Evolutionary conservation across 1,284 basidiomycete genomes (phyloP).

Genomic region (Tilletiopsis washingtonensis): DNA sequence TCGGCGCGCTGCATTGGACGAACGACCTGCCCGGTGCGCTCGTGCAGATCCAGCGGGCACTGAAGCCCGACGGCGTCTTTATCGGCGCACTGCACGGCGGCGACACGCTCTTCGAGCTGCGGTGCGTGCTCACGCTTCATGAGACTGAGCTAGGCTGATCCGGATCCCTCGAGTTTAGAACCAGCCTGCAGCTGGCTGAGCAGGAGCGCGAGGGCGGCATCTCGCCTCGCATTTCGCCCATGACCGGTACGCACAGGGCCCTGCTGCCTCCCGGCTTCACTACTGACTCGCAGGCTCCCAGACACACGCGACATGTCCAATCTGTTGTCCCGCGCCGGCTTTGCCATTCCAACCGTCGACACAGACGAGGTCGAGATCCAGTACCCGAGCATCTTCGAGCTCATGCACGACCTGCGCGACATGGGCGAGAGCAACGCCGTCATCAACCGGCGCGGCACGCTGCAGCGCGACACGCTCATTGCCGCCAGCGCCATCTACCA

Average conservation of each 20-base stretch:
- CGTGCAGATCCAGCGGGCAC: conserved; percentile 74
- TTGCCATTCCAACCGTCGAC: conserved; percentile 88
- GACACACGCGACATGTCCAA: conserved; percentile 65
- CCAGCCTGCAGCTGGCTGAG: conserved; percentile 87
- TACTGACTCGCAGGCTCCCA: no score
- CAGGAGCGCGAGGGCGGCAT: conserved; percentile 90
- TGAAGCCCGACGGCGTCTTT: conserved; percentile 89
- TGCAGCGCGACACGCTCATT: conserved; percentile 78
- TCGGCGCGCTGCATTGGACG: conserved; percentile 89
- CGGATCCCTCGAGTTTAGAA: no score
- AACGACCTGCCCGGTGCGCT: conserved; percentile 93
- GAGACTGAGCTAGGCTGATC: no score
- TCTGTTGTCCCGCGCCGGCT: conserved; percentile 75
- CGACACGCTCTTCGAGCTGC: conserved; percentile 89
- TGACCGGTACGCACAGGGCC: no score
- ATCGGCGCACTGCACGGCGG: conserved; percentile 90
- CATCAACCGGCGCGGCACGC: conserved; percentile 56
- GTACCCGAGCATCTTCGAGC: conserved; percentile 94
- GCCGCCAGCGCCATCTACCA: conserved; percentile 89
- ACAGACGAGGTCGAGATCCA: conserved; percentile 83
- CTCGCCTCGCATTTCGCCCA: conserved; percentile 87
- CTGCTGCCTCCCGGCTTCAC: no score
- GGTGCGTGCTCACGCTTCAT: conserved; percentile 51
- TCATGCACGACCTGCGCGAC: conserved; percentile 80
- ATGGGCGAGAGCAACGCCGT: conserved; percentile 97